phyloP scores from a whole-genome alignment of 2,329 filamentous ascomycete genomes.

The Fusarium chaquense region DNA sequence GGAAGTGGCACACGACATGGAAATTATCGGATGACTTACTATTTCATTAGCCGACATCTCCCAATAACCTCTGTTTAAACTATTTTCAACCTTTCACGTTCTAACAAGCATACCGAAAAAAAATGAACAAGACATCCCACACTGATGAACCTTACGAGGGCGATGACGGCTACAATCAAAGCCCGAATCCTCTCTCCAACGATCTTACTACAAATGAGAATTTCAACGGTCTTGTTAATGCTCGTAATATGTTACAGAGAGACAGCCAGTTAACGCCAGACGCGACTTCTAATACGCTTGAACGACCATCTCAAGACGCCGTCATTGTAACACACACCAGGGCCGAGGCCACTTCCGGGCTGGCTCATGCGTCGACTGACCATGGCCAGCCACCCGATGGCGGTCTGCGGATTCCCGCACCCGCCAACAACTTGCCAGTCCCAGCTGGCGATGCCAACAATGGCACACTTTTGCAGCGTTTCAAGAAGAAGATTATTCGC shows the following conservation, averaged over 20 bases:
- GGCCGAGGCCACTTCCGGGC: not conserved
- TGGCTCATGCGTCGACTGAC: slow-evolving; percentile 25
- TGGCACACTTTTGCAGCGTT: not conserved
- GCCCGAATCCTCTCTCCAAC: slow-evolving; percentile 22
- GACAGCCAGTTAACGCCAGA: not conserved
- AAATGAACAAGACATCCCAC: slow-evolving; percentile 36
- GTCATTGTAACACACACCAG: too few species aligned
- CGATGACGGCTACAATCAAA: slow-evolving; percentile 34
- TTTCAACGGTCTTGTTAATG: slow-evolving; percentile 22
- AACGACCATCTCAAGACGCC: not conserved
- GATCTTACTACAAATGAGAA: slow-evolving; percentile 35
- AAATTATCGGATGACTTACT: too few species aligned
- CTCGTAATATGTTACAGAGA: not conserved
- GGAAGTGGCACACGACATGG: too few species aligned
- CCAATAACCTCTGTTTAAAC: too few species aligned
- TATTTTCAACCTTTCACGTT: too few species aligned
- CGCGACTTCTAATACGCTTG: not conserved
- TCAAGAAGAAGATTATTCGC: not conserved
- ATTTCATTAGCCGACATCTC: too few species aligned
- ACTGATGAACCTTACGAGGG: slow-evolving; percentile 35
- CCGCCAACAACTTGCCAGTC: slow-evolving; percentile 2
- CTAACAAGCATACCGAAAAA: not conserved
- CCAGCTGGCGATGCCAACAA: not conserved
- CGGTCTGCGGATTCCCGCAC: not conserved
- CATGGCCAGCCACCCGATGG: slow-evolving; percentile 60